Evolutionary conservation across 1,139 yeast species (phyloP).

Genomic region (Zygosaccharomyces sapae): DNA sequence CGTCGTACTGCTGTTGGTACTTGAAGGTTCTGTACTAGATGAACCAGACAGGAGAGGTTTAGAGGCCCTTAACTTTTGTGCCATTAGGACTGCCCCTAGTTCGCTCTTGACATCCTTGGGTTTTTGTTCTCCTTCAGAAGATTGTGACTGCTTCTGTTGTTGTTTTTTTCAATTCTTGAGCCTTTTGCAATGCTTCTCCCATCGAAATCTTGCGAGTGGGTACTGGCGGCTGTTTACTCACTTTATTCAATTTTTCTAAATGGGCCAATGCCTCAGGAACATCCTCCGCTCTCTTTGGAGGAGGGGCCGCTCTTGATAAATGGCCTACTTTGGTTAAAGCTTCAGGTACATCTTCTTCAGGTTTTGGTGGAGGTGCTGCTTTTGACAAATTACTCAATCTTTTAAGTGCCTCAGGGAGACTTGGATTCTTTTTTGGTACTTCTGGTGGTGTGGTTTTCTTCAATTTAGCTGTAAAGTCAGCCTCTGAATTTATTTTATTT

Average conservation of each 20-base stretch:
- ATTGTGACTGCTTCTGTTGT: not conserved
- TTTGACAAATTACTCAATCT: conserved; percentile 1
- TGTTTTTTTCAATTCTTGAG: conserved; percentile 24
- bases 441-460: conserved; percentile 7
- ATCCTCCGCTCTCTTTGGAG: conserved; percentile 5
- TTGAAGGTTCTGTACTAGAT: not conserved
- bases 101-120: conserved; percentile 5
- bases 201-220: conserved; percentile 31
- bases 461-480: not conserved
- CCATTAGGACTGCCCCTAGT: conserved; percentile 15
- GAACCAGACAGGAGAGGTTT: not conserved
- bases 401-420: conserved; percentile 21
- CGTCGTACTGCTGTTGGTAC: conserved; percentile 1
- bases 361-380: conserved; percentile 1
- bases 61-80: conserved; percentile 3
- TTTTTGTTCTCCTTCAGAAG: not conserved
- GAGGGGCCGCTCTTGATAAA: not conserved
- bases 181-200: conserved; percentile 35
- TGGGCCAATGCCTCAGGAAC: conserved; percentile 20
- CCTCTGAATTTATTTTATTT: not conserved
- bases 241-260: conserved; percentile 15
- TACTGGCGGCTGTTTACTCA: conserved; percentile 25
- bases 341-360: conserved; percentile 12
- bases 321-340: conserved; percentile 13
- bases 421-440: conserved; percentile 13